Base-by-base conservation (phyloP, 1,284 basidiomycete genomes). In the Tausonia pullulans region DNA sequence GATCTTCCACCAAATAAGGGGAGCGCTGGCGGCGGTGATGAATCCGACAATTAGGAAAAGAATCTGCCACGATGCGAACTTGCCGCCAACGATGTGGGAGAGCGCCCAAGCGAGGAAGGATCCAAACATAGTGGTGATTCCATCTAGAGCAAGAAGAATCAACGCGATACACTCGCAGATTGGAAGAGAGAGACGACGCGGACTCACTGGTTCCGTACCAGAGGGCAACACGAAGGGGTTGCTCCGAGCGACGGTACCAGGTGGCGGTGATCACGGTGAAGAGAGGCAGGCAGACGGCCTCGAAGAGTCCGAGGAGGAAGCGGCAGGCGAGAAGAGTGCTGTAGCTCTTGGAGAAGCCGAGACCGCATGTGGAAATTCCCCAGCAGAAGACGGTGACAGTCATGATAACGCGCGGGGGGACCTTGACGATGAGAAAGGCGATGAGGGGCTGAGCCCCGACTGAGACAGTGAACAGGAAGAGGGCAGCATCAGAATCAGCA, bases 221-320 rank as follows among this genome's bases (percentile, higher is more conserved):
- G 0, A 60, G 11, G 9, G 68, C 74, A 16, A 77, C 72, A 49
- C 75, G 68, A n/a, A 75, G 45, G 2, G 74, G 76, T 69, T 75
- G 73, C 70, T 77, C 76, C 27, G 72, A 72, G 57, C 77, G 72
- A 54, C 76, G 69, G 69, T 77, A 77, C 76, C 76, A 78, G 16
- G 74, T 73, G 8, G 72, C 69, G 16, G 75, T 77, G 60, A 78
- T 69, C 63, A 78, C 70, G n/a, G 75, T 70, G 69, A 77, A 76
- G 7, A 77, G 69, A 0, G 76, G 76, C 3, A 77, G 68, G 60
- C 74, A 75, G 5, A 73, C 74, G 1, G 76, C 74, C 62, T 77
- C 76, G 62, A 76, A 77, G 1, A 77, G 72, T 65, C 65, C 76
- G 10, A 77, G 70, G 39, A 77, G 63, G 70, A 76, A 74, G 41